phyloP scores from a whole-genome alignment of 2,329 filamentous ascomycete genomes.

The Aphanoascus verrucosus region DNA sequence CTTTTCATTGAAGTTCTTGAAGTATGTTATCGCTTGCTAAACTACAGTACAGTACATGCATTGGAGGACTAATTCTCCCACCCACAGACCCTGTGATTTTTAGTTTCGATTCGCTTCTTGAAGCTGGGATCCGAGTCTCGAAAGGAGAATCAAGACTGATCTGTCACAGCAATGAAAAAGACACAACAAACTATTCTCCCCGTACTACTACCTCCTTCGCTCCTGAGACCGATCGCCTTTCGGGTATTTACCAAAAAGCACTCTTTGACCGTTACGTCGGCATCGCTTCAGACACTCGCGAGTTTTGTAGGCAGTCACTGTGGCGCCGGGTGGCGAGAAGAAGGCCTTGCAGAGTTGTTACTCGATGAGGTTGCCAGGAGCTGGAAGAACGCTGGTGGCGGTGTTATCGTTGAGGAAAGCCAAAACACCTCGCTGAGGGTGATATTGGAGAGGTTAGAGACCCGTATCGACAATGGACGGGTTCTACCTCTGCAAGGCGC shows the following conservation, averaged over 20 bases:
- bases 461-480: constrained; percentile 76
- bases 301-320: constrained; percentile 87
- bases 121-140: too few relatives aligned
- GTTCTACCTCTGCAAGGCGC: constrained; percentile 18
- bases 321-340: constrained; percentile 91
- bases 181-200: constrained; percentile 57
- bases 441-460: constrained; percentile 74
- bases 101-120: too few relatives aligned
- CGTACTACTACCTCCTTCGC: constrained; percentile 77
- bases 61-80: too few relatives aligned
- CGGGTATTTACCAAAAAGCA: constrained; percentile 96
- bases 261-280: constrained; percentile 80
- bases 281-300: constrained; percentile 73
- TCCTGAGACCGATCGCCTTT: constrained; percentile 80
- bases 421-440: constrained; percentile 57
- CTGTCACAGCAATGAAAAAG: constrained; percentile 3
- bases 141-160: too few relatives aligned
- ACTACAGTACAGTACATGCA: too few relatives aligned
- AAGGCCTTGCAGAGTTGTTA: constrained; percentile 82
- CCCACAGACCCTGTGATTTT: too few relatives aligned
- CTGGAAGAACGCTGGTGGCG: constrained; percentile 84
- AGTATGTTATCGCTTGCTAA: too few relatives aligned
- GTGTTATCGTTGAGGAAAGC: constrained; percentile 79
- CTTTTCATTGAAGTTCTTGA: too few relatives aligned
- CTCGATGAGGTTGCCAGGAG: constrained; percentile 80